Conservation (phyloP, 2,329 filamentous ascomycete species). For the Diaporthe citri region DNA sequence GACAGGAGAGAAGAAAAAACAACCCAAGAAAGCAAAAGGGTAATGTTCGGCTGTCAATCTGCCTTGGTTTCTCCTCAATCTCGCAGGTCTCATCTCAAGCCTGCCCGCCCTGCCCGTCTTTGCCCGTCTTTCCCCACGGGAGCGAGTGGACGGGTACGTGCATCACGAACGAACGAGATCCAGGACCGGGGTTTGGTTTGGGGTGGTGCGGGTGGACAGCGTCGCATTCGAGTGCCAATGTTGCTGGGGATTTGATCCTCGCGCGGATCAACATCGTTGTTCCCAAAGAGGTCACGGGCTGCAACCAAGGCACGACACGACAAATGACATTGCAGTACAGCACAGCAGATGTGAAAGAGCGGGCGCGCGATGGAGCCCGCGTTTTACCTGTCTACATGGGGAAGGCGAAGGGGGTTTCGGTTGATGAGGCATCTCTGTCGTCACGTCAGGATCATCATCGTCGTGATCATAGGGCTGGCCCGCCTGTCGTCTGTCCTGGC, state of each 20-base stretch:
- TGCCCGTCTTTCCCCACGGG: constrained; percentile 17
- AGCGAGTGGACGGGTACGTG: constrained; percentile 1
- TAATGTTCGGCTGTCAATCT: constrained; percentile 6
- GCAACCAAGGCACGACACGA: background rate
- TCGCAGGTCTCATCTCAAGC: constrained; percentile 35
- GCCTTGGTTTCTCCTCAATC: constrained; percentile 16
- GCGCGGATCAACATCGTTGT: constrained; percentile 4
- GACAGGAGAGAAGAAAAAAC: background rate
- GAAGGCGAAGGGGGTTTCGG: background rate
- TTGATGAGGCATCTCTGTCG: constrained; percentile 12
- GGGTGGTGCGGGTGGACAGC: background rate
- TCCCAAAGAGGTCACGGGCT: constrained; percentile 8
- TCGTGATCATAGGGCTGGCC: constrained; percentile 22
- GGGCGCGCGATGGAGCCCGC: constrained; percentile 11
- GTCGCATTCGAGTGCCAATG: constrained; percentile 20
- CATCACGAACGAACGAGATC: constrained; percentile 22
- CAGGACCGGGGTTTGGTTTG: background rate
- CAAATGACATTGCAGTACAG: constrained; percentile 20
- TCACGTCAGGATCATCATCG: constrained; percentile 14
- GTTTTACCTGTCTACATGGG: constrained; percentile 6
- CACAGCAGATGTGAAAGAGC: constrained; percentile 8
- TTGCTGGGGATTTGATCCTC: constrained; percentile 6
- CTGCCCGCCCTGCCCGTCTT: background rate
- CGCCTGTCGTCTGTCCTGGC: background rate
- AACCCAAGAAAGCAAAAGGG: background rate